A percentile compares a stretch with the other conserved stretches of the same genome.
These are phyloP conservation scores for Oryza meyeriana DNA, from an alignment of 176 grass and related monocot genomes.

Conservation along the genomic window DNA sequence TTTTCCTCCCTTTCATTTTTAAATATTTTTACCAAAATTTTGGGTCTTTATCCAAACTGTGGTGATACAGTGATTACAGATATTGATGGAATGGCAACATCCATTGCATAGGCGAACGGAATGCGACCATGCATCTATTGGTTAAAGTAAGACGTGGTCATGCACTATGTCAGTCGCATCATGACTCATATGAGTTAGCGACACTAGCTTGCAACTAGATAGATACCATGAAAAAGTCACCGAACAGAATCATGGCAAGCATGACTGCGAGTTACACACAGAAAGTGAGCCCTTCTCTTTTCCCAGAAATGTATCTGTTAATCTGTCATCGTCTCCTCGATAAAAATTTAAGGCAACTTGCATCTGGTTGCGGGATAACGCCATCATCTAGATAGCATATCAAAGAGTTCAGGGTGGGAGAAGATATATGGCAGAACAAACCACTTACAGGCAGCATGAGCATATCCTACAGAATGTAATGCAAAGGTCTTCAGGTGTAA, in stretches of 20 bases:
- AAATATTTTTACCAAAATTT: no score
- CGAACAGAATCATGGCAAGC: conserved; percentile 3
- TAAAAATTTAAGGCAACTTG: conserved; percentile 31
- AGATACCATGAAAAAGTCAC: conserved; percentile 35
- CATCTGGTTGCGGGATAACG: neutral
- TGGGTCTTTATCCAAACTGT: neutral
- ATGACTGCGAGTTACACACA: conserved; percentile 14
- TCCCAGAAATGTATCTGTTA: neutral
- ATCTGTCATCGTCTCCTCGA: conserved; percentile 8
- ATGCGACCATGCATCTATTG: neutral
- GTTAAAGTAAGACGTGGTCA: neutral
- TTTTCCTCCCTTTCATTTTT: neutral
- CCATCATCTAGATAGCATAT: conserved; percentile 22
- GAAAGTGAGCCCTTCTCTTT: neutral
- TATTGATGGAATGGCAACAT: neutral
- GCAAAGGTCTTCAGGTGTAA: conserved; percentile 32
- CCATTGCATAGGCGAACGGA: conserved; percentile 12
- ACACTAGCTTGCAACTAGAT: conserved; percentile 1
- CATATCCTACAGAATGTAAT: conserved; percentile 25
- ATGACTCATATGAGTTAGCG: conserved; percentile 17
- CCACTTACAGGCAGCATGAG: conserved; percentile 23
- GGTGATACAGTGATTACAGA: neutral
- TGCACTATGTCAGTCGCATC: conserved; percentile 4
- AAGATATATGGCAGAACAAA: conserved; percentile 27
- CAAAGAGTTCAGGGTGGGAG: conserved; percentile 9